Percentiles rank a stretch among this genome's conserved stretches.
Conservation (phyloP, 352 stramenopile genomes). For the Globisporangium solare region DNA sequence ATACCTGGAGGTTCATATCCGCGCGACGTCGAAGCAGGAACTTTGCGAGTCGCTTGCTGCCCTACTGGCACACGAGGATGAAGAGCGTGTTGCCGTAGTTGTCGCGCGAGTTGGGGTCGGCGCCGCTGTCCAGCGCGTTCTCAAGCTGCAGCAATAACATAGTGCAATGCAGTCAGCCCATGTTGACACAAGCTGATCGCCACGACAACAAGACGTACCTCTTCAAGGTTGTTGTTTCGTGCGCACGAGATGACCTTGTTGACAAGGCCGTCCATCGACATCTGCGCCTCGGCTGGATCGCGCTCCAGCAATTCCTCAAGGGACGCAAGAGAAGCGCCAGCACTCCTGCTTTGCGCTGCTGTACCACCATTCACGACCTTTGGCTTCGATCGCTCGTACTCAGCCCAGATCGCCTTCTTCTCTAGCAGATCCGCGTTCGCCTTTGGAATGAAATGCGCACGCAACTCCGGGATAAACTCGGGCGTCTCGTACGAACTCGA, state of each 20-base stretch:
- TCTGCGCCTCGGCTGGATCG: conserved; percentile 25
- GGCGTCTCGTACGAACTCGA: conserved; percentile 53
- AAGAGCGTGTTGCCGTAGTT: conserved; percentile 95
- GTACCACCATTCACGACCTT: neutral
- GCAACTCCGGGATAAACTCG: conserved; percentile 59
- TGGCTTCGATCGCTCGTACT: conserved; percentile 18
- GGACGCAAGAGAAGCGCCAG: conserved; percentile 14
- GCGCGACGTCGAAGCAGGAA: conserved; percentile 91
- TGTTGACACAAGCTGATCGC: neutral
- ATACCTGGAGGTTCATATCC: conserved; percentile 89
- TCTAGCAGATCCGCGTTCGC: conserved; percentile 50
- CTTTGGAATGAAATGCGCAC: conserved; percentile 50
- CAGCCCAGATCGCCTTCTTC: conserved; percentile 48
- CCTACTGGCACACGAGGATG: conserved; percentile 93
- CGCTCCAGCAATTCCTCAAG: conserved; percentile 48
- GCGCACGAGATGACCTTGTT: conserved; percentile 55
- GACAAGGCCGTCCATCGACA: conserved; percentile 42
- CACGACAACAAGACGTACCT: conserved; percentile 25
- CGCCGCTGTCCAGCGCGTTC: conserved; percentile 81
- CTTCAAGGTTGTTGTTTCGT: conserved; percentile 78
- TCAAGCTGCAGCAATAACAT: conserved; percentile 57
- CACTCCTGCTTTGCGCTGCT: neutral
- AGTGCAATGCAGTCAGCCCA: neutral
- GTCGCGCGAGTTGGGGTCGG: conserved; percentile 89
- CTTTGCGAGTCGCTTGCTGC: conserved; percentile 94